Base-by-base conservation (phyloP, 139 green algal genomes). In the Edaphochlamys debaryana region DNA sequence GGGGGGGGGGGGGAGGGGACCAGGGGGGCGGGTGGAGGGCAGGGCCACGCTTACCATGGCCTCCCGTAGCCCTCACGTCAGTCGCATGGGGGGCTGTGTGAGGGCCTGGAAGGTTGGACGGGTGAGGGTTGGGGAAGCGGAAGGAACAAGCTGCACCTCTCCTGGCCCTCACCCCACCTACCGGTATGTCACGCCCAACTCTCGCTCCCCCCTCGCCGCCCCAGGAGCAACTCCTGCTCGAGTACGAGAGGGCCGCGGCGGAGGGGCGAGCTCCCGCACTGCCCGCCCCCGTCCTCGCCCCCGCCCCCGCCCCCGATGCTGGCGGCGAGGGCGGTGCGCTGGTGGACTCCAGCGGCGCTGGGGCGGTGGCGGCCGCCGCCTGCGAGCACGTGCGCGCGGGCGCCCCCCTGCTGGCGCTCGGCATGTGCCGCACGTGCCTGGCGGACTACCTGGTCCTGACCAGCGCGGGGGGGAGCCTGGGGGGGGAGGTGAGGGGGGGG, bases 361-460 rank as follows among this genome's bases (percentile, higher is more conserved):
- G 69, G 60, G 48, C 52, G 45, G 64, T 40, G 19, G 40, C 8
- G 36, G 56, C 60, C 4, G 17, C 8, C 17, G 34, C 3, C 41
- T 86, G 80, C 60, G 80, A 86, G 80, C 80, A 86, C 71, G 69
- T 86, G 36, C 73, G 66, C 11, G 64, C 40, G 2, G 76, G 86
- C 9, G 25, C 38, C 0, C 62, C 69, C n/a, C 40, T 74, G 25
- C 79, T 90, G 42, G 86, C 86, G 30, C 66, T 85, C 38, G 69
- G 86, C 80, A 87, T 90, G 86, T 87, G 86, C 62, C 80, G 80
- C 4, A 23, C 3, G 4, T 80, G 73, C 73, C 54, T 80, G 25
- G 56, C 69, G 56, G 75, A 90, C 23, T 90, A 87, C 74, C 68
- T 90, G n/a, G 8, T 42, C 29, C 19, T 80, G 38, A 80, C 73